phyloP scores from a whole-genome alignment of 2,329 filamentous ascomycete genomes.

The Pezicula radicicola region DNA sequence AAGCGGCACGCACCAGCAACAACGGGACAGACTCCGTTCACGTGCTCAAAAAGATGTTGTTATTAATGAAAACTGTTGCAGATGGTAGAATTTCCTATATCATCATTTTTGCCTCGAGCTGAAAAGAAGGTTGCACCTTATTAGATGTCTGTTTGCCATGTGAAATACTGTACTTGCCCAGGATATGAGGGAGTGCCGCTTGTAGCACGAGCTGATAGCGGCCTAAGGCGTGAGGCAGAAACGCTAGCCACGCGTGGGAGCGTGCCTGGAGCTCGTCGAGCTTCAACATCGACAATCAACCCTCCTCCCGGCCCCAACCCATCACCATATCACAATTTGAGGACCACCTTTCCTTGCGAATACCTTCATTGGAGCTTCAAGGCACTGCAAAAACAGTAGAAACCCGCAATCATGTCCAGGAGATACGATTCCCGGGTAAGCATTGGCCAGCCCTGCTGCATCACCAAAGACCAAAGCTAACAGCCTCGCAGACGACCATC shows the following conservation, averaged over 20 bases:
- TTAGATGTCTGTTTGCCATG: too few species aligned
- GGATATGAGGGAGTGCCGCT: neutral
- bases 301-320: slow-evolving; percentile 6
- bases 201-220: neutral
- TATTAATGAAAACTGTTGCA: too few species aligned
- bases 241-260: slow-evolving; percentile 18
- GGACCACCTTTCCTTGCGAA: neutral
- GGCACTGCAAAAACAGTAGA: neutral
- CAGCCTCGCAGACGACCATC: slow-evolving; percentile 80
- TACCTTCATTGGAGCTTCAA: neutral
- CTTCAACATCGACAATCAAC: slow-evolving; percentile 6
- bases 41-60: too few species aligned
- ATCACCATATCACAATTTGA: slow-evolving; percentile 7
- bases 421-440: slow-evolving; percentile 95
- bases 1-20: too few species aligned
- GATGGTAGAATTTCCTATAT: too few species aligned
- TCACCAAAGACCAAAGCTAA: slow-evolving; percentile 18
- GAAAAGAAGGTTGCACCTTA: too few species aligned
- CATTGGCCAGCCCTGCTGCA: slow-evolving; percentile 26
- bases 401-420: slow-evolving; percentile 70
- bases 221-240: slow-evolving; percentile 3
- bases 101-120: too few species aligned
- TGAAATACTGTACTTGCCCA: too few species aligned
- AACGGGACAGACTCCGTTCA: too few species aligned
- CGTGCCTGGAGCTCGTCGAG: slow-evolving; percentile 23